A percentile compares a stretch with the other conserved stretches of the same genome.
Evolutionary conservation across 352 stramenopile species (phyloP).

Genomic region (Globisporangium recalcitrans): DNA sequence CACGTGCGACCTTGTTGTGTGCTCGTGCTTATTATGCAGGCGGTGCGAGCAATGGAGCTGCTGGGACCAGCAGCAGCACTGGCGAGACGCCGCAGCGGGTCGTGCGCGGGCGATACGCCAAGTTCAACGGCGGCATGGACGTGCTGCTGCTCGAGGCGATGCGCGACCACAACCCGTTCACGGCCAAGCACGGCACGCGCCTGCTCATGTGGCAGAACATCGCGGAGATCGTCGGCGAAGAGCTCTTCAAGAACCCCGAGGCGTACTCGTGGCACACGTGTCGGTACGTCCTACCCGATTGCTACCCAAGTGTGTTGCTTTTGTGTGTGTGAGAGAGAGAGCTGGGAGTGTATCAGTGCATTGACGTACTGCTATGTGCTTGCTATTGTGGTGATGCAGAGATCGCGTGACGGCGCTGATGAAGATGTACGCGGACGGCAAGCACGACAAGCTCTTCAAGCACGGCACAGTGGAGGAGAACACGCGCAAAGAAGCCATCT

Average conservation of each 20-base stretch:
- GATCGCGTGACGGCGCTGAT: constrained; percentile 73
- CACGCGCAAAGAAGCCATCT: constrained; percentile 53
- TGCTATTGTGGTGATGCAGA: constrained; percentile 14
- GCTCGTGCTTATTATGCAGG: background rate
- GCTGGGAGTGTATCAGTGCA: no score
- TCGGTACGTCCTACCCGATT: constrained; percentile 33
- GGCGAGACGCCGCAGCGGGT: constrained; percentile 19
- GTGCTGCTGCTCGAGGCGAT: constrained; percentile 70
- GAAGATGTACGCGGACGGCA: constrained; percentile 73
- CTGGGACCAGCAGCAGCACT: background rate
- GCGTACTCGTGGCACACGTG: constrained; percentile 84
- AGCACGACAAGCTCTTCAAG: constrained; percentile 84
- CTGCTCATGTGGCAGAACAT: constrained; percentile 81
- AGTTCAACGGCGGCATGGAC: constrained; percentile 78
- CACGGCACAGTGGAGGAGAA: constrained; percentile 69
- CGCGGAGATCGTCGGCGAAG: constrained; percentile 51
- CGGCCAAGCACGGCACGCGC: constrained; percentile 75
- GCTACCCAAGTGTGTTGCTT: background rate
- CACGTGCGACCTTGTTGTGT: background rate
- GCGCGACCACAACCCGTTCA: constrained; percentile 70
- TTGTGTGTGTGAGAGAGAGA: background rate
- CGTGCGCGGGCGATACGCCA: constrained; percentile 66
- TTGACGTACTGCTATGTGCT: background rate
- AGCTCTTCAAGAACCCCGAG: constrained; percentile 57
- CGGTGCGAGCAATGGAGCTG: background rate